Evolutionary conservation across 2,329 filamentous ascomycete species (phyloP).

Genomic region (Stachybotrys chartarum): DNA sequence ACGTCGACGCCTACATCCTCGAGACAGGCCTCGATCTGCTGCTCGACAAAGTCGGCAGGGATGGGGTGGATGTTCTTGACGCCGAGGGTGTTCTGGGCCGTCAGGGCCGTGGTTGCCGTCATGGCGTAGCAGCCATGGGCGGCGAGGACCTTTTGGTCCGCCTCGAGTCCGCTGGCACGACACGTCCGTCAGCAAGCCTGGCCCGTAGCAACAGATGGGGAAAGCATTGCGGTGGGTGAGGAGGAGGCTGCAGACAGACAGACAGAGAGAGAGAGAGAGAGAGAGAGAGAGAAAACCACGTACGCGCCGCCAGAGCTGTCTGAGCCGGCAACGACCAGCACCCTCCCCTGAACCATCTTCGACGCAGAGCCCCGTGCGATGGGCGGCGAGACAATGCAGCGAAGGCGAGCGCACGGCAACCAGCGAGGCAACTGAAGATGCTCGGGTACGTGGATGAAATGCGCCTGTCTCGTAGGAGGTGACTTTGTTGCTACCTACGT

Average conservation of each 20-base stretch:
- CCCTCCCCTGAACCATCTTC: constrained; percentile 37
- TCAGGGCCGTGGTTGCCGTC: constrained; percentile 90
- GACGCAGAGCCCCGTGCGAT: no score
- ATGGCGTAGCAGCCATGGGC: constrained; percentile 93
- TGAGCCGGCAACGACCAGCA: constrained; percentile 80
- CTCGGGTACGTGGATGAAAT: no score
- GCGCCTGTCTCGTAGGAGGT: no score
- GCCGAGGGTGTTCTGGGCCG: constrained; percentile 88
- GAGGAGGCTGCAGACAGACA: background rate
- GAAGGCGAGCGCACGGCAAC: no score
- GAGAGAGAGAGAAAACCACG: constrained; percentile 20
- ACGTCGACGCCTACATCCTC: constrained; percentile 84
- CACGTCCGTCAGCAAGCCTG: no score
- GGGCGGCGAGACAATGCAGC: no score
- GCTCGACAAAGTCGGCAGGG: constrained; percentile 70
- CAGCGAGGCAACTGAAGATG: no score
- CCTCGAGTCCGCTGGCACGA: constrained; percentile 71
- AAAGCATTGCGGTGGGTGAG: background rate
- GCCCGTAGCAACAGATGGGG: background rate
- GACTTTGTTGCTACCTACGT: background rate
- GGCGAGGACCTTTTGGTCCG: constrained; percentile 89
- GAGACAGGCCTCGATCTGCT: constrained; percentile 79
- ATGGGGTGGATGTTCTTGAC: constrained; percentile 75
- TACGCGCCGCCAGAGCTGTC: constrained; percentile 87
- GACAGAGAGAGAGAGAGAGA: background rate